Evolutionary conservation across 2,329 filamentous ascomycete species (phyloP).

Genomic region (Colletotrichum sp.): DNA sequence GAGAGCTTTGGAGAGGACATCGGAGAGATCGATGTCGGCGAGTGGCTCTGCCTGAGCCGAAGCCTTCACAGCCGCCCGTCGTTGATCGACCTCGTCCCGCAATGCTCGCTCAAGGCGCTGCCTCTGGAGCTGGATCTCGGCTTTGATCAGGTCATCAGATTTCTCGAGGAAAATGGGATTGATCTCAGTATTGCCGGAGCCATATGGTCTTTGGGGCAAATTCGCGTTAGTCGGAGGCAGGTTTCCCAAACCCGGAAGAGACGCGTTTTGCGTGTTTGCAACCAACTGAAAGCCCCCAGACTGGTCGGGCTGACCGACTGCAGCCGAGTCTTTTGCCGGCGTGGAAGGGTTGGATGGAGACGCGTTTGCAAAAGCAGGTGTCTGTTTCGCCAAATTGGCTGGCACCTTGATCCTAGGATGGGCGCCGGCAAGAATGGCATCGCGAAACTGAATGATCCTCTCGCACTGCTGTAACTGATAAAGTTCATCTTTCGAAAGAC

Average conservation of each 20-base stretch:
- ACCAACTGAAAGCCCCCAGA: slow-evolving; percentile 38
- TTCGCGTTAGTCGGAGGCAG: slow-evolving; percentile 30
- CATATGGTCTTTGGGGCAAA: slow-evolving; percentile 42
- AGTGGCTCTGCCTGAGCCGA: slow-evolving; percentile 54
- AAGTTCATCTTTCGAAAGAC: slow-evolving; percentile 50
- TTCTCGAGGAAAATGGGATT: slow-evolving; percentile 86
- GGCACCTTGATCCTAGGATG: slow-evolving; percentile 68
- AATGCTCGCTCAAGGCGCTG: slow-evolving; percentile 80
- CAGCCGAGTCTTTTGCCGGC: neutral
- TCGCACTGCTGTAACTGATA: slow-evolving; percentile 73
- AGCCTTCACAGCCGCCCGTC: slow-evolving; percentile 48
- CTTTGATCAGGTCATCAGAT: slow-evolving; percentile 81
- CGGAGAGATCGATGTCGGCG: slow-evolving; percentile 72
- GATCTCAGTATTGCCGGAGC: slow-evolving; percentile 68
- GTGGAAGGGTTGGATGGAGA: slow-evolving; percentile 22
- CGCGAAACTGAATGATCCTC: slow-evolving; percentile 80
- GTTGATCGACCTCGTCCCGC: slow-evolving; percentile 77
- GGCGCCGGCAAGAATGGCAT: slow-evolving; percentile 79
- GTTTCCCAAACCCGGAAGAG: slow-evolving; percentile 29
- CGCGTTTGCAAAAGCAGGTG: slow-evolving; percentile 21
- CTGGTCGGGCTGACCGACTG: slow-evolving; percentile 19
- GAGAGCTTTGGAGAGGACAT: slow-evolving; percentile 75
- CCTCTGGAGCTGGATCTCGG: slow-evolving; percentile 80
- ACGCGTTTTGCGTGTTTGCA: slow-evolving; percentile 40
- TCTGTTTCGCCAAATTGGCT: slow-evolving; percentile 37